Conservation (phyloP, 148 eudicot genomes). For the Chenopodium formosanum region DNA sequence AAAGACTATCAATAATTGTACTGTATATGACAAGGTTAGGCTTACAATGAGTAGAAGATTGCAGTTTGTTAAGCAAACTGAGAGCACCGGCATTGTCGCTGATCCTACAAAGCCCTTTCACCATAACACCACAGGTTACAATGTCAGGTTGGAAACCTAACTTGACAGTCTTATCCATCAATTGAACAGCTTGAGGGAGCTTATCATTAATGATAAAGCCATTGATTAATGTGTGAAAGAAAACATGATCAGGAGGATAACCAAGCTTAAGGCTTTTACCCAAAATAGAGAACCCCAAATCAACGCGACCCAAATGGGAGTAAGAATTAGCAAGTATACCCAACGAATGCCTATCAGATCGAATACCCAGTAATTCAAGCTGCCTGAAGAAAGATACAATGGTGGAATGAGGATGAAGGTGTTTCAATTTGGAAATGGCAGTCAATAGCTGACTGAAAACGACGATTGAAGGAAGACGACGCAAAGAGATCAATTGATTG, state of each 20-base stretch:
- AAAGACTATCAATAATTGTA: not conserved
- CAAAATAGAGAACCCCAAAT: not conserved
- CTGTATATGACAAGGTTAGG: not conserved
- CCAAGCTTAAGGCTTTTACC: not conserved
- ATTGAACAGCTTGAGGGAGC: too few species aligned
- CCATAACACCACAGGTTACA: not conserved
- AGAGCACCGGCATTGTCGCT: not conserved
- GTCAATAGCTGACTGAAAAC: not conserved
- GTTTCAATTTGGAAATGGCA: constrained; percentile 1
- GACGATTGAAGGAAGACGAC: not conserved
- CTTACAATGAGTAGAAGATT: not conserved
- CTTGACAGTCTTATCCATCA: not conserved
- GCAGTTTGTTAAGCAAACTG: not conserved
- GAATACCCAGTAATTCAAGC: not conserved
- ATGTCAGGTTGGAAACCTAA: not conserved
- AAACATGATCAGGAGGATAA: not conserved
- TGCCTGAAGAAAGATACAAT: not conserved
- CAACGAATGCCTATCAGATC: not conserved
- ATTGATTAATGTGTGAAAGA: too few species aligned
- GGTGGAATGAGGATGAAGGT: not conserved
- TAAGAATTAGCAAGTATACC: not conserved
- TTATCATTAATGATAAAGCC: too few species aligned
- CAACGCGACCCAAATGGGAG: not conserved
- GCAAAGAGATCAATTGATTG: not conserved
- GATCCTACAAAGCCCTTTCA: not conserved